Conservation (phyloP, 805 yeast species). For the Alloascoidea africana region DNA sequence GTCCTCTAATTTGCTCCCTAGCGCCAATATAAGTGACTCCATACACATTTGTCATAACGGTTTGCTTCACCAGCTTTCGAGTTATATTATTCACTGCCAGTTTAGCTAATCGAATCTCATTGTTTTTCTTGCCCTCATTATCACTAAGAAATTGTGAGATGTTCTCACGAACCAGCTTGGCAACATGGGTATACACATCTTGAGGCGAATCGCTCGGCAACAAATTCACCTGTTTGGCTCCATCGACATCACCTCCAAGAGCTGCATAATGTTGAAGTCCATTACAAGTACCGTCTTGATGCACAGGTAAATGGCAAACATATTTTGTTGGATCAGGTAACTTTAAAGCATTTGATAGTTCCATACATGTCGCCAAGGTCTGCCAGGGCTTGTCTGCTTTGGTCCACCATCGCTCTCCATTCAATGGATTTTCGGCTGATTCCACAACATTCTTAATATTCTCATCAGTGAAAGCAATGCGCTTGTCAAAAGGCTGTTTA, state of each 20-base stretch:
- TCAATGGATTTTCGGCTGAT: slow-evolving; percentile 32
- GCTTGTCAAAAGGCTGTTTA: slow-evolving; percentile 35
- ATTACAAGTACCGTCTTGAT: slow-evolving; percentile 56
- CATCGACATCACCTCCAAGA: slow-evolving; percentile 52
- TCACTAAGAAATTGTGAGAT: too few species aligned
- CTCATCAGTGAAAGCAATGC: slow-evolving; percentile 32
- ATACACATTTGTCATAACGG: slow-evolving; percentile 96
- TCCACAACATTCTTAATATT: slow-evolving; percentile 26
- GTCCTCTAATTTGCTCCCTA: slow-evolving; percentile 70
- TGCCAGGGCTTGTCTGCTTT: slow-evolving; percentile 52
- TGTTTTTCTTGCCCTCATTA: slow-evolving; percentile 24
- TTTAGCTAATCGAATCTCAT: slow-evolving; percentile 14
- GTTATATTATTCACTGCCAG: slow-evolving; percentile 45
- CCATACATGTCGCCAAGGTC: slow-evolving; percentile 39
- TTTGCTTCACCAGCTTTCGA: slow-evolving; percentile 87
- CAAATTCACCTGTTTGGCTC: slow-evolving; percentile 47
- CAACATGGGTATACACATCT: slow-evolving; percentile 44
- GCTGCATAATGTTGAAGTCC: slow-evolving; percentile 62
- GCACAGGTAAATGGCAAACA: slow-evolving; percentile 39
- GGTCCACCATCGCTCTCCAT: slow-evolving; percentile 37
- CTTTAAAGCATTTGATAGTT: slow-evolving; percentile 31
- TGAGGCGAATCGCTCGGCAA: slow-evolving; percentile 40
- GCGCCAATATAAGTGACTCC: slow-evolving; percentile 96
- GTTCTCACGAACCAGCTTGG: slow-evolving; percentile 26
- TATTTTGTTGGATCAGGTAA: slow-evolving; percentile 32